Percentiles rank a stretch among this genome's conserved stretches.
Conservation (phyloP, 1,284 basidiomycete genomes). For the Ceratobasidium sp. region DNA sequence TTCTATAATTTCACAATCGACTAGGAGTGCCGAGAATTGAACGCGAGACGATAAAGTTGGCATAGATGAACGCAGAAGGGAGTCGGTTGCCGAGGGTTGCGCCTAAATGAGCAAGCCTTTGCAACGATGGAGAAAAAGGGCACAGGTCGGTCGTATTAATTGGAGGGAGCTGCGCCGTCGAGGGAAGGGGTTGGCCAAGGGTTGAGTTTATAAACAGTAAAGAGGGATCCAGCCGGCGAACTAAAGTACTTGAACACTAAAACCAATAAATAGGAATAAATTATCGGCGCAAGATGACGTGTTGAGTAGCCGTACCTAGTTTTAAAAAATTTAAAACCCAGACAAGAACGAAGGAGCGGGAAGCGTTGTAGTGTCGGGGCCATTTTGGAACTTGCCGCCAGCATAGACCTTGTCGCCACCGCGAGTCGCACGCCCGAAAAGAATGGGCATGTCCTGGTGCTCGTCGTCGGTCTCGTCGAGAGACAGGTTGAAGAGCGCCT, state of each 20-base stretch:
- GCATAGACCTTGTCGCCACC: constrained; percentile 41
- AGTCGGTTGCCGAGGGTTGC: neutral
- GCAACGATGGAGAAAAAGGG: constrained; percentile 11
- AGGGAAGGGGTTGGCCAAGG: constrained; percentile 28
- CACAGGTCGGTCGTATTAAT: constrained; percentile 27
- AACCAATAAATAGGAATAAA: constrained; percentile 29
- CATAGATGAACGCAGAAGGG: neutral
- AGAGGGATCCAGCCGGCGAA: constrained; percentile 35
- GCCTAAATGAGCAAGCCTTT: constrained; percentile 4
- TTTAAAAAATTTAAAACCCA: constrained; percentile 43
- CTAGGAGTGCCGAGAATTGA: constrained; percentile 29
- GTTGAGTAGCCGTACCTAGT: constrained; percentile 20
- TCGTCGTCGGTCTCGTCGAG: constrained; percentile 37
- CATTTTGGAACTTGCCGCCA: constrained; percentile 44
- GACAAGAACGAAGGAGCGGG: constrained; percentile 43
- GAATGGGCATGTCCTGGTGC: constrained; percentile 30
- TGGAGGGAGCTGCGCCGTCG: constrained; percentile 7
- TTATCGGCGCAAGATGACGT: neutral
- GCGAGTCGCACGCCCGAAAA: constrained; percentile 19
- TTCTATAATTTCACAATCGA: constrained; percentile 45
- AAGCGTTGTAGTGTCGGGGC: constrained; percentile 32
- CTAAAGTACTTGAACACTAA: constrained; percentile 40
- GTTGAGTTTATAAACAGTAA: constrained; percentile 18
- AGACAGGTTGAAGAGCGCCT: constrained; percentile 37
- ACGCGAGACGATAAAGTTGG: constrained; percentile 30